These are phyloP conservation scores for Rhodosporidiobolus sp. DNA, from an alignment of 768 basidiomycete genomes.

Conservation along the genomic window DNA sequence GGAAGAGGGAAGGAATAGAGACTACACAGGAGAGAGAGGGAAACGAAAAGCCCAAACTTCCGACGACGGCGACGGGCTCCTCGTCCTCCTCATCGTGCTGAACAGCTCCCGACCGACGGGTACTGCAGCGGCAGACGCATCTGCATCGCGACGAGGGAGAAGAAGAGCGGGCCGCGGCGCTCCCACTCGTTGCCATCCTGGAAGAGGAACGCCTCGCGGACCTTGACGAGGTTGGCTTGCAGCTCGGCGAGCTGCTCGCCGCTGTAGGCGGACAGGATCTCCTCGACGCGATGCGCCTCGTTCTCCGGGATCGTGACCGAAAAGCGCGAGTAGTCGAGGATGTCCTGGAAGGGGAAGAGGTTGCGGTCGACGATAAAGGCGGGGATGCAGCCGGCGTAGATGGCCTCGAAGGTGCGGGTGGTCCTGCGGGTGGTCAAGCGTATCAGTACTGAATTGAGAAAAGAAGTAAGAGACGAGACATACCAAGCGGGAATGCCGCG, in stretches of 20 bases:
- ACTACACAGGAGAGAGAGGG: background rate
- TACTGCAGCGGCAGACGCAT: conserved; percentile 48
- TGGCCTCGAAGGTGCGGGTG: conserved; percentile 50
- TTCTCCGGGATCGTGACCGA: conserved; percentile 49
- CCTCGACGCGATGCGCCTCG: conserved; percentile 50
- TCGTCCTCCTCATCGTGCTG: background rate
- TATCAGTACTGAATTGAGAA: conserved; percentile 14
- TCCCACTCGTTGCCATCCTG: conserved; percentile 47
- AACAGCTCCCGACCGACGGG: conserved; percentile 27
- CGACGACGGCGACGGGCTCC: background rate
- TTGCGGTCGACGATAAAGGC: conserved; percentile 51
- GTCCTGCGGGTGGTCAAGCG: conserved; percentile 46
- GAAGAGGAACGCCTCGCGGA: conserved; percentile 51
- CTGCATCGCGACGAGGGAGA: conserved; percentile 49
- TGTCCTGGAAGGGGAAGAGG: conserved; percentile 50
- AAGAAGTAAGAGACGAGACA: background rate
- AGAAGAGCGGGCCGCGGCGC: conserved; percentile 50
- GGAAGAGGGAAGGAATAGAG: too few species aligned
- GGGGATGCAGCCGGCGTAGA: conserved; percentile 53
- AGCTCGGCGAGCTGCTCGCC: conserved; percentile 47
- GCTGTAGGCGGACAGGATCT: conserved; percentile 48
- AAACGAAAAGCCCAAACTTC: background rate
- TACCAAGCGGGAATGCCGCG: conserved; percentile 42
- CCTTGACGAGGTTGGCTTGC: conserved; percentile 50
- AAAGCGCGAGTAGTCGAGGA: conserved; percentile 52